These are phyloP conservation scores for Entoloma clypeatum DNA, from an alignment of 1,284 basidiomycete genomes.

Conservation along the genomic window DNA sequence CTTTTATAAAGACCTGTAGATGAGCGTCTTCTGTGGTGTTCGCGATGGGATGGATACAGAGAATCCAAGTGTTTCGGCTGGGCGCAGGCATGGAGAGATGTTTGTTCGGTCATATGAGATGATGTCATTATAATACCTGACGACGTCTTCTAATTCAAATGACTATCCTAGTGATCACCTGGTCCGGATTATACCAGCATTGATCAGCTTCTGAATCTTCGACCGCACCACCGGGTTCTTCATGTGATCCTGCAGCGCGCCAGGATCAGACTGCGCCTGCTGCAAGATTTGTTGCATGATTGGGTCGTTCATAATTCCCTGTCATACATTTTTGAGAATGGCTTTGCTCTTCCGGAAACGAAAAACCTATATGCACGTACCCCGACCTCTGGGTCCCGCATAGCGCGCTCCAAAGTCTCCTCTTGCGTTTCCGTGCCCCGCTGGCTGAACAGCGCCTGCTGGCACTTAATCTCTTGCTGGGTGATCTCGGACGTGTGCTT, in stretches of 20 bases:
- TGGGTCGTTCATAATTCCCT: slow-evolving; percentile 84
- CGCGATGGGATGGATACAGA: no score
- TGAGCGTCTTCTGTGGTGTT: no score
- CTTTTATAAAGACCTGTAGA: no score
- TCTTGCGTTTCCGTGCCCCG: slow-evolving; percentile 90
- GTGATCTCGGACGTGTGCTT: slow-evolving; percentile 83
- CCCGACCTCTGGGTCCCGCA: slow-evolving; percentile 96
- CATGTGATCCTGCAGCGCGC: slow-evolving; percentile 94
- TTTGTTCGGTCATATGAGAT: no score
- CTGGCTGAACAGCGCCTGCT: slow-evolving; percentile 78
- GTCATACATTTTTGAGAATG: slow-evolving; percentile 12
- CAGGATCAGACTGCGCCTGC: slow-evolving; percentile 90
- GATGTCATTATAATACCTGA: no score
- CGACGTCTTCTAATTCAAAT: background rate
- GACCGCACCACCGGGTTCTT: slow-evolving; percentile 84
- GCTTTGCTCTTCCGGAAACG: slow-evolving; percentile 4
- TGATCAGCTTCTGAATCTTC: slow-evolving; percentile 92
- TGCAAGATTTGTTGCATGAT: slow-evolving; percentile 93
- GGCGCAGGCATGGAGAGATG: no score
- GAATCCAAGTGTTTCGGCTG: no score
- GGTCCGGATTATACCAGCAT: slow-evolving; percentile 88
- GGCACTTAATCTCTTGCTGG: slow-evolving; percentile 74
- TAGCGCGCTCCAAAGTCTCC: slow-evolving; percentile 89
- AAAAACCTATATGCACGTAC: slow-evolving; percentile 42
- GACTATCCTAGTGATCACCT: slow-evolving; percentile 23